These are phyloP conservation scores for Stachybotrys chlorohalonatus DNA, from an alignment of 2,329 filamentous ascomycete genomes.

Conservation along the genomic window DNA sequence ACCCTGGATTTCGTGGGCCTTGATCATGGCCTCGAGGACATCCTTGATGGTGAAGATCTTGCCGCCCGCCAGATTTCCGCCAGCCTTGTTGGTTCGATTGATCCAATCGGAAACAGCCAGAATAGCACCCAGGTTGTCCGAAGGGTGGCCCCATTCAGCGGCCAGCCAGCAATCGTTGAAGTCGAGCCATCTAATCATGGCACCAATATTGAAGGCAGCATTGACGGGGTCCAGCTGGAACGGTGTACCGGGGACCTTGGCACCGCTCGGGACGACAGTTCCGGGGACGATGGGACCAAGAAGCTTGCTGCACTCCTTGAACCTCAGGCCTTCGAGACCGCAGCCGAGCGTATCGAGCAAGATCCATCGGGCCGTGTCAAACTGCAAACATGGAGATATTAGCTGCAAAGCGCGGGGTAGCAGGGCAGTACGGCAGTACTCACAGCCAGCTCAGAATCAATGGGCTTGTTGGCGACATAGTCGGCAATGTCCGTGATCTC, in stretches of 20 bases:
- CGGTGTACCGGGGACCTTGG: constrained; percentile 81
- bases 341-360: constrained; percentile 96
- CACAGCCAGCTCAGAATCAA: constrained; percentile 89
- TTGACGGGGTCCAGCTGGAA: constrained; percentile 94
- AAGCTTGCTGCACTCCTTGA: constrained; percentile 93
- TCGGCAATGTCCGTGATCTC: constrained; percentile 92
- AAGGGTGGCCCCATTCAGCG: constrained; percentile 97
- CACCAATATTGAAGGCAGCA: constrained; percentile 96
- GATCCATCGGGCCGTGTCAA: constrained; percentile 92
- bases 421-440: constrained; percentile 28
- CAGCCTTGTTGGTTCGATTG: constrained; percentile 74
- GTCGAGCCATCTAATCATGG: constrained; percentile 98
- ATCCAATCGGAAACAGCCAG: constrained; percentile 96
- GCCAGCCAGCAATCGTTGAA: constrained; percentile 99
- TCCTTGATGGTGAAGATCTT: constrained; percentile 85
- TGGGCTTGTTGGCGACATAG: constrained; percentile 87
- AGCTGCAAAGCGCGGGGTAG: constrained; percentile 2
- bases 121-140: constrained; percentile 95
- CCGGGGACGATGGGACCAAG: constrained; percentile 87
- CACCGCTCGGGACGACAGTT: constrained; percentile 84
- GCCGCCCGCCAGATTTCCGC: constrained; percentile 73
- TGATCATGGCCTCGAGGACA: constrained; percentile 95
- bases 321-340: constrained; percentile 88
- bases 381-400: constrained; percentile 38
- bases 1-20: constrained; percentile 98